These are phyloP conservation scores for Pseudomonodictys pantanalensis DNA, from an alignment of 495 filamentous ascomycete species.

Conservation along the genomic window DNA sequence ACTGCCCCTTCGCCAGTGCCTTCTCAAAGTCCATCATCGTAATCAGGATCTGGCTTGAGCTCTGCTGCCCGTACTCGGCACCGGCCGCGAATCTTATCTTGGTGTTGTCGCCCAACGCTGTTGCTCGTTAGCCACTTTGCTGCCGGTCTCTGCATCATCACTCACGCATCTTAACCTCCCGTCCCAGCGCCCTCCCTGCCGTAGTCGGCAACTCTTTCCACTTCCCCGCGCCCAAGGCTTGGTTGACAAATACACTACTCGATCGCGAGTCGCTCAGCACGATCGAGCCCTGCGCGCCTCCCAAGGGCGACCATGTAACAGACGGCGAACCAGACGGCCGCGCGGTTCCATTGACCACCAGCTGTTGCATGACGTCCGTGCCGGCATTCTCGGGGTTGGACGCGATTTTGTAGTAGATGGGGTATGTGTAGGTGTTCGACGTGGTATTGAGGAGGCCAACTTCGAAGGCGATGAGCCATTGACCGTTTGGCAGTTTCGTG, in stretches of 20 bases:
- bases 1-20: neutral
- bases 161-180: slow-evolving; percentile 24
- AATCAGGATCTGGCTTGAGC: slow-evolving; percentile 4
- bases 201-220: slow-evolving; percentile 26
- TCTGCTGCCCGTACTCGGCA: slow-evolving; percentile 6
- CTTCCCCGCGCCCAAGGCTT: slow-evolving; percentile 49
- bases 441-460: slow-evolving; percentile 41
- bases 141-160: neutral
- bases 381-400: slow-evolving; percentile 53
- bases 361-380: slow-evolving; percentile 41
- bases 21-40: slow-evolving; percentile 22
- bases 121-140: neutral
- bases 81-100: slow-evolving; percentile 10
- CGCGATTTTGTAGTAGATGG: slow-evolving; percentile 57
- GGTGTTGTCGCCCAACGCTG: slow-evolving; percentile 10
- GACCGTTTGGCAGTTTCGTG: slow-evolving; percentile 56
- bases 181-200: slow-evolving; percentile 11
- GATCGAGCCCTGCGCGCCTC: slow-evolving; percentile 38
- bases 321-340: slow-evolving; percentile 47
- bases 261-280: slow-evolving; percentile 54
- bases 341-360: slow-evolving; percentile 47
- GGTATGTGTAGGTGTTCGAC: slow-evolving; percentile 48
- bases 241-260: slow-evolving; percentile 56
- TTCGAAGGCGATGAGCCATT: slow-evolving; percentile 62
- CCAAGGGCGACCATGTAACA: slow-evolving; percentile 36